phyloP scores from a whole-genome alignment of 257 asterid genomes.

The Solanum chilense region DNA sequence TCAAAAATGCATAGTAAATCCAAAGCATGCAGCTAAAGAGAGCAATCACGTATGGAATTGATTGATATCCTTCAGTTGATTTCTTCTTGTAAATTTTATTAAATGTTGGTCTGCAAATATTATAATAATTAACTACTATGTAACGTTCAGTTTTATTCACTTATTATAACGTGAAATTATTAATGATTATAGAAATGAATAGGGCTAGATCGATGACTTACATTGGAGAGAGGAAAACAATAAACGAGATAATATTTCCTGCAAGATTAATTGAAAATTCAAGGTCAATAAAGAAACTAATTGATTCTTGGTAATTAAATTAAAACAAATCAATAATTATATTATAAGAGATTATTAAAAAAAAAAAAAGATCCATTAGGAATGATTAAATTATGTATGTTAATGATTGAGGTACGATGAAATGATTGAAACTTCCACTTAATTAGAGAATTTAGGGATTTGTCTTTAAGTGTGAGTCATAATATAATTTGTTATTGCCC shows the following conservation, averaged over 20 bases:
- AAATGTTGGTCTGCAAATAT: constrained; percentile 58
- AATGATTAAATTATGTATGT: not conserved
- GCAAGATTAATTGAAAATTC: not conserved
- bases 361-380: not conserved
- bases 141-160: not conserved
- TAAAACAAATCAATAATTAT: no score
- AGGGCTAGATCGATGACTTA: constrained; percentile 10
- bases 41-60: constrained; percentile 52
- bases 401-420: not conserved
- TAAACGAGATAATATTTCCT: constrained; percentile 60
- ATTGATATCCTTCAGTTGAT: constrained; percentile 66
- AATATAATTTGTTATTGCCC: not conserved
- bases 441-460: not conserved
- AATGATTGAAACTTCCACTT: not conserved
- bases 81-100: constrained; percentile 50
- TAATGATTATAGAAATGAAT: not conserved
- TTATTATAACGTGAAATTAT: not conserved
- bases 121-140: not conserved
- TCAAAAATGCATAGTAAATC: constrained; percentile 71
- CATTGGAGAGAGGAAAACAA: constrained; percentile 79
- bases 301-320: no score
- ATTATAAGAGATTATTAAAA: no score
- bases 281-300: not conserved
- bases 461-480: not conserved
- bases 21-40: constrained; percentile 68